These are phyloP conservation scores for Panaeolus cyanescens DNA, from an alignment of 768 basidiomycete genomes.

Conservation along the genomic window DNA sequence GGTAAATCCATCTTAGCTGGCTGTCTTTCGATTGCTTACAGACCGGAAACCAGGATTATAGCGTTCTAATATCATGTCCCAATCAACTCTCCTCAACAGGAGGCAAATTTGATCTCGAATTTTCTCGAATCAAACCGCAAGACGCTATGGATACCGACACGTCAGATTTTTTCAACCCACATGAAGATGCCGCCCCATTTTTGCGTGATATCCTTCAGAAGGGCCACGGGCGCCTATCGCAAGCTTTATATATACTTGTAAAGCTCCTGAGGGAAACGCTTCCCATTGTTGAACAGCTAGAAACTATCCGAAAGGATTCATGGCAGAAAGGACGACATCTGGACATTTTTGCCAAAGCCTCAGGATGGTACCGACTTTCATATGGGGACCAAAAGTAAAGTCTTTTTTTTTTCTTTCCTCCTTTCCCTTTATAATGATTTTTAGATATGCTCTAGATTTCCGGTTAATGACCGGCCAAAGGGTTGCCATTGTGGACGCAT, in stretches of 20 bases:
- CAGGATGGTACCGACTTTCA: slow-evolving; percentile 80
- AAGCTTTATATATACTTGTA: slow-evolving; percentile 67
- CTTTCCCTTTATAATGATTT: slow-evolving; percentile 6
- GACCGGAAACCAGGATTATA: slow-evolving; percentile 73
- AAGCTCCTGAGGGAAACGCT: slow-evolving; percentile 74
- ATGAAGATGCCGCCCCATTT: slow-evolving; percentile 76
- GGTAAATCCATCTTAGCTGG: slow-evolving; percentile 32
- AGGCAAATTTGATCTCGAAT: slow-evolving; percentile 73
- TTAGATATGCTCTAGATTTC: slow-evolving; percentile 78
- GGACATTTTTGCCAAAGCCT: slow-evolving; percentile 76
- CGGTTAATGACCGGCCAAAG: slow-evolving; percentile 69
- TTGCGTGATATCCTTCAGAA: slow-evolving; percentile 70
- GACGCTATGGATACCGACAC: slow-evolving; percentile 22
- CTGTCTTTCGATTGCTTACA: background rate
- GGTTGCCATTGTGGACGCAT: slow-evolving; percentile 75
- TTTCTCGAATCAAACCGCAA: slow-evolving; percentile 50
- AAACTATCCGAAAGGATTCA: slow-evolving; percentile 46
- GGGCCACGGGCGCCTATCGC: slow-evolving; percentile 63
- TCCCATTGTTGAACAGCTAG: slow-evolving; percentile 74
- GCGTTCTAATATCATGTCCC: slow-evolving; percentile 76
- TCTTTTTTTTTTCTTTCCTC: background rate
- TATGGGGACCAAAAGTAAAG: slow-evolving; percentile 67
- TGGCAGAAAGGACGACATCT: slow-evolving; percentile 38
- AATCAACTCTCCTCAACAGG: slow-evolving; percentile 71
- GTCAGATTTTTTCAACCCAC: slow-evolving; percentile 62